A percentile compares a stretch with the other conserved stretches of the same genome.
Evolutionary conservation across 1,139 yeast species (phyloP).

Genomic region (Protomyces pachydermus): DNA sequence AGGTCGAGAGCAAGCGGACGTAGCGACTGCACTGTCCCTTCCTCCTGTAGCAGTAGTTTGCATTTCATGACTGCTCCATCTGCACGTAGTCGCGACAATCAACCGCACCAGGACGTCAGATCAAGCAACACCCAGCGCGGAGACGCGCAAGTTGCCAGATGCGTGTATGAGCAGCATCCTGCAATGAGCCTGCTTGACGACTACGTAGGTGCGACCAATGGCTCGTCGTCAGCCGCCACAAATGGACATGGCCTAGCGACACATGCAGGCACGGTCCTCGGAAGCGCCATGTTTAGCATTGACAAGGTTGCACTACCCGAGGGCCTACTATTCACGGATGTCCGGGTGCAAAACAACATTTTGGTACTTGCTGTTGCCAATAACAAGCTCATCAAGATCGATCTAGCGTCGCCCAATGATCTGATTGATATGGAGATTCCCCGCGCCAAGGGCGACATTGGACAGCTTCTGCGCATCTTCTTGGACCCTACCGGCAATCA

Average conservation of each 20-base stretch:
- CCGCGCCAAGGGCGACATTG: constrained; percentile 33
- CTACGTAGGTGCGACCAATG: not conserved
- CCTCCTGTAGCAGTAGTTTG: no score
- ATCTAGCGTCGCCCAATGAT: constrained; percentile 13
- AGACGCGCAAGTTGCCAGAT: not conserved
- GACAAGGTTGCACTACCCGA: constrained; percentile 21
- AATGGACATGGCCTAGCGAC: not conserved
- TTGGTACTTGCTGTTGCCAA: constrained; percentile 16
- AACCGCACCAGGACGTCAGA: not conserved
- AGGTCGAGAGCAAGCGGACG: not conserved
- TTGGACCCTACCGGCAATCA: constrained; percentile 52
- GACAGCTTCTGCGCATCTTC: constrained; percentile 42
- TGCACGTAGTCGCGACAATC: no score
- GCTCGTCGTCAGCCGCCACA: not conserved
- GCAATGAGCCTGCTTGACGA: constrained; percentile 20
- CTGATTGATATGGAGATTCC: constrained; percentile 31
- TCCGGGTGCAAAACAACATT: constrained; percentile 18
- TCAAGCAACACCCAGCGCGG: not conserved
- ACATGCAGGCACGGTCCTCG: not conserved
- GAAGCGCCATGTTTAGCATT: constrained; percentile 11
- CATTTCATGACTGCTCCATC: no score
- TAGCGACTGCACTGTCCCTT: not conserved
- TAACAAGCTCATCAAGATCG: constrained; percentile 19
- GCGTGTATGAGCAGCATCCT: not conserved
- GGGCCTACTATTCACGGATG: constrained; percentile 10